These are phyloP conservation scores for Barnettozyma sucrosica DNA, from an alignment of 805 yeast species.

Conservation along the genomic window DNA sequence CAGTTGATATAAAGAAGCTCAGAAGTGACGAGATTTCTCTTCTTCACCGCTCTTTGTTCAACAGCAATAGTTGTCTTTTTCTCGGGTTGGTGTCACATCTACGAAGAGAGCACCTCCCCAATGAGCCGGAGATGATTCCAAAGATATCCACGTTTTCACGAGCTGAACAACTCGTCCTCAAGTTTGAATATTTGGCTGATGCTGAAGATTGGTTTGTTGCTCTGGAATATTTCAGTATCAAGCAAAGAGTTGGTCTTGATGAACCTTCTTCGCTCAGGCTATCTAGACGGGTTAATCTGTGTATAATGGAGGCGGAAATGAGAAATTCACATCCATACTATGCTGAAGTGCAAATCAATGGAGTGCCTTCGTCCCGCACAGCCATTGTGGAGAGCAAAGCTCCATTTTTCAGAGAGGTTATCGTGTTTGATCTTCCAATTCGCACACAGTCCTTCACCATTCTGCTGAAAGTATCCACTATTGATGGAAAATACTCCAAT, in stretches of 20 bases:
- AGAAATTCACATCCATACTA: conserved; percentile 31
- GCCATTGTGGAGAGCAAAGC: conserved; percentile 41
- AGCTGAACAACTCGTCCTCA: conserved; percentile 41
- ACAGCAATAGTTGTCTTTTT: conserved; percentile 51
- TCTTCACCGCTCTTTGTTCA: conserved; percentile 56
- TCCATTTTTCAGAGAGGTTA: conserved; percentile 84
- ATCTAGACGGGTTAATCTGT: conserved; percentile 47
- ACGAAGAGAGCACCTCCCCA: conserved; percentile 29
- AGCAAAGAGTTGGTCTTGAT: conserved; percentile 39
- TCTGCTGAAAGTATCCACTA: conserved; percentile 33
- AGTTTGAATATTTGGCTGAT: conserved; percentile 62
- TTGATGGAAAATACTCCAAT: conserved; percentile 14
- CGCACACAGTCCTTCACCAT: conserved; percentile 47
- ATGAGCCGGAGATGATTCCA: not conserved
- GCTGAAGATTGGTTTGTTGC: conserved; percentile 76
- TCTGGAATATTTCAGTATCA: conserved; percentile 52
- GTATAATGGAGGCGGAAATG: conserved; percentile 54
- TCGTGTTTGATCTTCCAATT: conserved; percentile 52
- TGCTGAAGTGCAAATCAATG: conserved; percentile 70
- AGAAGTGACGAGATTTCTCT: conserved; percentile 58
- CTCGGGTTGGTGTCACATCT: conserved; percentile 52
- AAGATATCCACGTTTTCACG: conserved; percentile 4
- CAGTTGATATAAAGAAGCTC: conserved; percentile 48
- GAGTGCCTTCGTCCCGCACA: conserved; percentile 72
- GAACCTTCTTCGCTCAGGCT: conserved; percentile 38